Base-by-base conservation (phyloP, 352 stramenopile species). In the Phytopythium delawarense region DNA sequence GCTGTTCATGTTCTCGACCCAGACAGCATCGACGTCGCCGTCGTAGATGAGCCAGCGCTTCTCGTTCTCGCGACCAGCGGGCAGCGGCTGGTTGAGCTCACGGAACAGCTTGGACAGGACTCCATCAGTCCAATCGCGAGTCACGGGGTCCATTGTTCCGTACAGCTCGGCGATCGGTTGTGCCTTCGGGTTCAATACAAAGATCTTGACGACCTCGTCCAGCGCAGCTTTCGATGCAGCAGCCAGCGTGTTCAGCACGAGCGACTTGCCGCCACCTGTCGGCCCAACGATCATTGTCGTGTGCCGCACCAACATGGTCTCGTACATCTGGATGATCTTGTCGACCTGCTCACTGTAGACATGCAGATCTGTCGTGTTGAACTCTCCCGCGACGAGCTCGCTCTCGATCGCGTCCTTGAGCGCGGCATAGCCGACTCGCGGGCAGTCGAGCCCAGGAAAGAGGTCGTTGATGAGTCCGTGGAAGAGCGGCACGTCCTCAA, bases 1-100 rank as follows among this genome's bases (percentile, higher is more conserved):
- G 25, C 88, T 97, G 77, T 99, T 99, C 94, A 99, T 98, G 64
- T 98, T 98, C 75, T 99, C 96, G 52, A 99, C 94, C 96, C 96
- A 99, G 21, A 98, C 84, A 0, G 96, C 93, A 68, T 99, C 96
- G 0, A 99, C 94, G 57, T 98, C 96, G 25, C 96, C 96, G 62
- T 99, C 95, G 71, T 96, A 98, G 40, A 99, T 90, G 35, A 99
- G 82, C 94, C 94, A 98, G 15, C 92, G 83, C 62, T 98, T 94
- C 57, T 98, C 94, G 44, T 96, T 97, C 59, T 98, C 92, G 42
- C 92, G 93, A 13, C 90, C 90, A 23, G 71, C 51, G 1, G 91
- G 83, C 3, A 98, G 78, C 25, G 94, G 92, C 49, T 97, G 88
- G 66, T 98, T 98, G 30, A 98, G 76, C 55, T 98, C 89, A 25